Conservation (phyloP, 148 eudicot species). For the Hydrangea macrophylla region DNA sequence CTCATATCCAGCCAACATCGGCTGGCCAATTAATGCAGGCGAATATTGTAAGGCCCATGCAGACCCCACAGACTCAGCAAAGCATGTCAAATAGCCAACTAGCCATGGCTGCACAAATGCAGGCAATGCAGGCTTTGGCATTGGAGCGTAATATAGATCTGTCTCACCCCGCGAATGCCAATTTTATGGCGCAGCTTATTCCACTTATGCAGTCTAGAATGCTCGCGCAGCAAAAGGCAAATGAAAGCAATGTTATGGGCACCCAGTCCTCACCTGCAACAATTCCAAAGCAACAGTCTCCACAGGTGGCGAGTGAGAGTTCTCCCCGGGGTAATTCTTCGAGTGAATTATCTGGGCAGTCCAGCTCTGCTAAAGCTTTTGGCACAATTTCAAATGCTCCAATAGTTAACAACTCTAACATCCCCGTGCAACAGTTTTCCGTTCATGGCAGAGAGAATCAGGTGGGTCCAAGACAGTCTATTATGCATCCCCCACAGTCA, state of each 20-base stretch:
- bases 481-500: slow-evolving; percentile 49
- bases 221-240: slow-evolving; percentile 66
- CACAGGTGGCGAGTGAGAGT: slow-evolving; percentile 64
- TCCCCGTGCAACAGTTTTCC: slow-evolving; percentile 46
- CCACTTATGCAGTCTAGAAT: slow-evolving; percentile 84
- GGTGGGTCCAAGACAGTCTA: slow-evolving; percentile 50
- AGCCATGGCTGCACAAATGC: slow-evolving; percentile 83
- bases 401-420: slow-evolving; percentile 24
- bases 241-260: slow-evolving; percentile 53
- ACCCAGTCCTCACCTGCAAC: slow-evolving; percentile 49
- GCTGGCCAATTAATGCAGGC: slow-evolving; percentile 45
- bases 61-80: slow-evolving; percentile 49
- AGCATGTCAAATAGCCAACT: slow-evolving; percentile 51
- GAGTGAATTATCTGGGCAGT: slow-evolving; percentile 69
- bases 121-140: slow-evolving; percentile 75
- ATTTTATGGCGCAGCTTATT: slow-evolving; percentile 69
- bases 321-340: slow-evolving; percentile 82
- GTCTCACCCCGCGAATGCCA: slow-evolving; percentile 79
- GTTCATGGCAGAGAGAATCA: slow-evolving; percentile 57
- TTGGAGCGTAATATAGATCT: slow-evolving; percentile 83
- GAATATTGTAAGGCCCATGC: slow-evolving; percentile 47
- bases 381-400: slow-evolving; percentile 40
- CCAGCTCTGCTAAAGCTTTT: slow-evolving; percentile 61
- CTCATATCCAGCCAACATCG: slow-evolving; percentile 43
- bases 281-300: slow-evolving; percentile 67